Evolutionary conservation across 345 rosid genomes (phyloP).

Genomic region (Arabidopsis arenosa): DNA sequence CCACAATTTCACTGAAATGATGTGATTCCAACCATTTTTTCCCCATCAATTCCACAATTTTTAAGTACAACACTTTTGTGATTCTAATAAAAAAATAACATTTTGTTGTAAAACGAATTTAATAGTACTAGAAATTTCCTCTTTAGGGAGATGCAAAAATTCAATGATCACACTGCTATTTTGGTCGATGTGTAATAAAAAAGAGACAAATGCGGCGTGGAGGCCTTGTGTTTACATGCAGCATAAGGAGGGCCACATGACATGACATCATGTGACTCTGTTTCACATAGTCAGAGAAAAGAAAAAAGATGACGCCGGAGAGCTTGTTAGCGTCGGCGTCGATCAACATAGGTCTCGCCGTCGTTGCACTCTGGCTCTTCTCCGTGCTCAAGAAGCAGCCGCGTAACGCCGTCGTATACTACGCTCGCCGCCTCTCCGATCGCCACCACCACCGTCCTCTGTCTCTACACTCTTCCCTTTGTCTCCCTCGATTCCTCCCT

Average conservation of each 20-base stretch:
- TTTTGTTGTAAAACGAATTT: neutral
- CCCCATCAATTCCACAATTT: neutral
- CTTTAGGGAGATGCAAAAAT: neutral
- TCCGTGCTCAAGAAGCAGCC: conserved; percentile 84
- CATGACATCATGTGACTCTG: conserved; percentile 25
- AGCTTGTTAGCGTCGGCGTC: conserved; percentile 80
- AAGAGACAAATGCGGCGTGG: conserved; percentile 41
- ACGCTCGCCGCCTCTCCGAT: conserved; percentile 73
- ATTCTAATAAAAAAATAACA: neutral
- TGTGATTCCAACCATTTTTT: neutral
- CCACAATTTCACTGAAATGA: neutral
- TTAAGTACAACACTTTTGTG: neutral
- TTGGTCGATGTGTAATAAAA: conserved; percentile 27
- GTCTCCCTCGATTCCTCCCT: conserved; percentile 70
- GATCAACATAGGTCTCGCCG: conserved; percentile 77
- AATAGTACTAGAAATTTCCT: neutral
- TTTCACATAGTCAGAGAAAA: conserved; percentile 26
- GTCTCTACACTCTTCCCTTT: conserved; percentile 45
- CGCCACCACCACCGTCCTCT: conserved; percentile 37
- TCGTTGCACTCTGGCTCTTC: conserved; percentile 70
- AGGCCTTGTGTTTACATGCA: conserved; percentile 30
- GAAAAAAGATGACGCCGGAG: conserved; percentile 60
- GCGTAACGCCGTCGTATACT: conserved; percentile 73
- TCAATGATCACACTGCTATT: neutral
- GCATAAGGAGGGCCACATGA: conserved; percentile 19